Conservation (phyloP, 345 rosid genomes). For the Ailanthus altissimus region DNA sequence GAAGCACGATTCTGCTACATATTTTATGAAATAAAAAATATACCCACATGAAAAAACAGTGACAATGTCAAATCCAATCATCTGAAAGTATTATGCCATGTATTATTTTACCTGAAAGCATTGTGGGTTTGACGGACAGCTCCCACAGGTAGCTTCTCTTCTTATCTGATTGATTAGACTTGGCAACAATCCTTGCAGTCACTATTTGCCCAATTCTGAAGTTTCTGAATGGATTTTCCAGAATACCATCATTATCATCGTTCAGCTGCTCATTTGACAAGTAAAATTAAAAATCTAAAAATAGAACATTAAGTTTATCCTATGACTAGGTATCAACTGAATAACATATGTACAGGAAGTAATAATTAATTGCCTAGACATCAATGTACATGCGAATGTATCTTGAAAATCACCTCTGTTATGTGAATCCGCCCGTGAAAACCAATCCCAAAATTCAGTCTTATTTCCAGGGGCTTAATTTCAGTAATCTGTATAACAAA, state of each 20-base stretch:
- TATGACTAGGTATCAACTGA: slow-evolving; percentile 14
- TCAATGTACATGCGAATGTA: slow-evolving; percentile 16
- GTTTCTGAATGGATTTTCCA: slow-evolving; percentile 61
- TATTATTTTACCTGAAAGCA: slow-evolving; percentile 55
- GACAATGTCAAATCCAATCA: not conserved
- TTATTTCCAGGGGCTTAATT: slow-evolving; percentile 77
- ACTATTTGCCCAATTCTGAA: slow-evolving; percentile 88
- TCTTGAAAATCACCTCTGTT: slow-evolving; percentile 69
- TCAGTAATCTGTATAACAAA: slow-evolving; percentile 71
- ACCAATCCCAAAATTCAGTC: slow-evolving; percentile 80
- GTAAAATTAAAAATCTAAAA: slow-evolving; percentile 7
- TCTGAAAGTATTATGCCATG: slow-evolving; percentile 15
- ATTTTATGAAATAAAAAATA: not conserved
- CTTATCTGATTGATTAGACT: slow-evolving; percentile 47
- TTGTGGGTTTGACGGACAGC: slow-evolving; percentile 70
- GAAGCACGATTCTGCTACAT: not conserved
- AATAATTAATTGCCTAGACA: slow-evolving; percentile 19
- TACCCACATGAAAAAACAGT: not conserved
- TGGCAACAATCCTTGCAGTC: slow-evolving; percentile 70
- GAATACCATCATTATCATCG: slow-evolving; percentile 44
- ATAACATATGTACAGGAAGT: not conserved
- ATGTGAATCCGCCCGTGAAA: slow-evolving; percentile 80
- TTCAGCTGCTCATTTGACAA: slow-evolving; percentile 51
- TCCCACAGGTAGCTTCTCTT: slow-evolving; percentile 71
- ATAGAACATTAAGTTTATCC: not conserved